These are phyloP conservation scores for Nicotiana otophora DNA, from an alignment of 257 asterid genomes.

Conservation along the genomic window DNA sequence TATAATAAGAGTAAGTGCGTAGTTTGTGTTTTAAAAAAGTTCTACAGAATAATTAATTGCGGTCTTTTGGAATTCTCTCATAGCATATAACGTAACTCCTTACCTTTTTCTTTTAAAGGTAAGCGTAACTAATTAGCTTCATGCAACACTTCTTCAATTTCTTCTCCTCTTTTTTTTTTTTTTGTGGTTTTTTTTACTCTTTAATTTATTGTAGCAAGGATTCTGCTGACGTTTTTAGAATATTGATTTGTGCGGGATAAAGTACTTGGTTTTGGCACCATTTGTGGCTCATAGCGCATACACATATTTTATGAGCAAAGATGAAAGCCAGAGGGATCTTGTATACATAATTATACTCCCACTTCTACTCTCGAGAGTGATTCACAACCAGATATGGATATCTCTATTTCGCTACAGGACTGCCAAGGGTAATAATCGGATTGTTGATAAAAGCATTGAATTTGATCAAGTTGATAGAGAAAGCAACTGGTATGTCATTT, in stretches of 20 bases:
- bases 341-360: constrained; percentile 39
- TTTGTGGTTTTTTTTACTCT: no score
- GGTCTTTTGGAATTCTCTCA: no score
- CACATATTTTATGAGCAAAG: constrained; percentile 21
- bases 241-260: neutral
- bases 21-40: no score
- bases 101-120: no score
- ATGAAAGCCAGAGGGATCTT: constrained; percentile 26
- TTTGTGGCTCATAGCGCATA: constrained; percentile 49
- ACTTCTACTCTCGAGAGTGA: constrained; percentile 35
- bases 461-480: constrained; percentile 82
- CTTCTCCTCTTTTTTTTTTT: no score
- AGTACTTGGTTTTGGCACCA: constrained; percentile 65
- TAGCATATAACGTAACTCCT: no score
- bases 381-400: constrained; percentile 72
- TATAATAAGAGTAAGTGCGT: no score
- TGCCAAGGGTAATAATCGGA: constrained; percentile 55
- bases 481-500: constrained; percentile 41
- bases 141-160: no score
- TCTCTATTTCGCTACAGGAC: constrained; percentile 54
- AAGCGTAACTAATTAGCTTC: no score
- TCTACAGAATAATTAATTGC: no score
- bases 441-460: constrained; percentile 60
- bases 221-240: neutral
- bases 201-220: neutral